Percentiles rank a stretch among this genome's conserved stretches.
Conservation (phyloP, 2,329 filamentous ascomycete species). For the Phyllosticta citriasiana region DNA sequence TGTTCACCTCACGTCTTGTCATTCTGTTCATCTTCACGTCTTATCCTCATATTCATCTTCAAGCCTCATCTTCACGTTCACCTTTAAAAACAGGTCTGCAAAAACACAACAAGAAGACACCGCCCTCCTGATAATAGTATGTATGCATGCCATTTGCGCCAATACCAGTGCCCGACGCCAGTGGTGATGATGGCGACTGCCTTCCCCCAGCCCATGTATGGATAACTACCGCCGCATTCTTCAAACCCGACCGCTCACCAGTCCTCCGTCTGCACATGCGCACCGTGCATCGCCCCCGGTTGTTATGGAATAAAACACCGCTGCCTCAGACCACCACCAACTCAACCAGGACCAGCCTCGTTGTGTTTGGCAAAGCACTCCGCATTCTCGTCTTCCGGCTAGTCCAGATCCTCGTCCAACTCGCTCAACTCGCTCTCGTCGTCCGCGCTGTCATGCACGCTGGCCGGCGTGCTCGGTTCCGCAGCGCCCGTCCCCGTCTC, state of each 20-base stretch:
- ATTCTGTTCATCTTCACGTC: too few species aligned
- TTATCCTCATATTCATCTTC: too few species aligned
- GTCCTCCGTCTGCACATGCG: background rate
- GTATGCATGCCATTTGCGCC: background rate
- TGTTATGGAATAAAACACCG: background rate
- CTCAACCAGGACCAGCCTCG: background rate
- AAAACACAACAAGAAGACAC: background rate
- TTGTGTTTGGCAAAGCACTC: conserved; percentile 8
- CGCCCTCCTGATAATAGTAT: background rate
- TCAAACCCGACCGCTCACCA: background rate
- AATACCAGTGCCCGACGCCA: background rate
- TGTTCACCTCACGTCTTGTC: too few species aligned
- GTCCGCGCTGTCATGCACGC: conserved; percentile 42
- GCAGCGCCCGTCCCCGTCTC: background rate
- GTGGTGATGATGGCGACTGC: too few species aligned
- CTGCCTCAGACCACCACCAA: background rate
- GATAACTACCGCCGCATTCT: background rate
- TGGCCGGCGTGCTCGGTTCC: conserved; percentile 48
- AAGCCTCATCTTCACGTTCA: too few species aligned
- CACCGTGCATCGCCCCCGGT: background rate
- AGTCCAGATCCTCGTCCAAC: conserved; percentile 34
- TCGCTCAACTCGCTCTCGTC: conserved; percentile 47
- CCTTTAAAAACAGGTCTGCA: too few species aligned
- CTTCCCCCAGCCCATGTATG: background rate
- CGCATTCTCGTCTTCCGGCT: conserved; percentile 15